A percentile compares a stretch with the other conserved stretches of the same genome.
These are phyloP conservation scores for Plasmopara viticola DNA, from an alignment of 352 stramenopile species.

Conservation along the genomic window DNA sequence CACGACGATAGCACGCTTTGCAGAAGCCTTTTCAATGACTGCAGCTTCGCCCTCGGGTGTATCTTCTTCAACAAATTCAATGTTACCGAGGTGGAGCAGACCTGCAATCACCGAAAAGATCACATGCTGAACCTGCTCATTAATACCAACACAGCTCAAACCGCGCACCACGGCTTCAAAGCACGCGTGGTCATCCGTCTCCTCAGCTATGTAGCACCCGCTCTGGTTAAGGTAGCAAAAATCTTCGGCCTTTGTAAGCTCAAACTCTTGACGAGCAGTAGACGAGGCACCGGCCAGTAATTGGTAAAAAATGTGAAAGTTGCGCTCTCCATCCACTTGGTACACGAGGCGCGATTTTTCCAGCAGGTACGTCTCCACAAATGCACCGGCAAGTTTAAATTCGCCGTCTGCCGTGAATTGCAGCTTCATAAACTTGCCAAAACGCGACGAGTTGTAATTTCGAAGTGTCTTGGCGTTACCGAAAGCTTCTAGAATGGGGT, in stretches of 20 bases:
- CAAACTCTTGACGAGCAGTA: constrained; percentile 46
- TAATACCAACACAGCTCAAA: constrained; percentile 74
- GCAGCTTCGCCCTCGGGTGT: constrained; percentile 71
- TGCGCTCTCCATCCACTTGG: constrained; percentile 88
- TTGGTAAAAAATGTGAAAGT: constrained; percentile 96
- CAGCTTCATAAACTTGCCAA: constrained; percentile 95
- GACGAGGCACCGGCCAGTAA: constrained; percentile 64
- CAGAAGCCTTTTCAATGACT: constrained; percentile 62
- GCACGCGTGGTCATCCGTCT: constrained; percentile 87
- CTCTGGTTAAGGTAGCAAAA: constrained; percentile 94
- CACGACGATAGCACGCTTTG: constrained; percentile 48
- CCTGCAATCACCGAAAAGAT: constrained; percentile 92
- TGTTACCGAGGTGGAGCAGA: constrained; percentile 95
- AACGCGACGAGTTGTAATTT: constrained; percentile 93
- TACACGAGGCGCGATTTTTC: constrained; percentile 86
- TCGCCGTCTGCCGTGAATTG: constrained; percentile 87
- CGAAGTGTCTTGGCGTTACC: constrained; percentile 93
- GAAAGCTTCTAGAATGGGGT: constrained; percentile 93
- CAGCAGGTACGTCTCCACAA: constrained; percentile 85
- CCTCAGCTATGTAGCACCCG: constrained; percentile 88
- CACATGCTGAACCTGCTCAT: constrained; percentile 52
- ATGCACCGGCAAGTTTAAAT: constrained; percentile 81
- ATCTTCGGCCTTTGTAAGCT: constrained; percentile 73
- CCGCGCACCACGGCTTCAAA: constrained; percentile 67
- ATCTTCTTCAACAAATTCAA: constrained; percentile 91